These are phyloP conservation scores for Bolboschoenoplectus hybrid DNA, from an alignment of 202 grass and related monocot species.

Conservation along the genomic window DNA sequence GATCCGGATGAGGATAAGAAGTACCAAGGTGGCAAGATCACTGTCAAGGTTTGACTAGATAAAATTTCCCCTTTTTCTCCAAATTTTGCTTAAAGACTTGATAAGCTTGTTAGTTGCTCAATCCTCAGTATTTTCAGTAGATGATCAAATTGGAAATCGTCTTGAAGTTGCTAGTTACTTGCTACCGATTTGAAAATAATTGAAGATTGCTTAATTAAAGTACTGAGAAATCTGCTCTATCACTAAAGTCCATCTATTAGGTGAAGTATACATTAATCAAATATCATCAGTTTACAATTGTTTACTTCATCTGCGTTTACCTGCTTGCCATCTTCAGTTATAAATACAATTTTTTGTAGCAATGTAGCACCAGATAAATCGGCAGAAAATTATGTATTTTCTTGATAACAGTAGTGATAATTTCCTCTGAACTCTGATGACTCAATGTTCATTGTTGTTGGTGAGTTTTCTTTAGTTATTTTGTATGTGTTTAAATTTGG, in stretches of 20 bases:
- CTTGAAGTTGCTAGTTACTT: background rate
- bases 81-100: background rate
- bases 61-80: background rate
- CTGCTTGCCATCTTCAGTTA: background rate
- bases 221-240: background rate
- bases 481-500: background rate
- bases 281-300: background rate
- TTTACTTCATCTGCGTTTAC: background rate
- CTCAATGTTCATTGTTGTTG: conserved; percentile 6
- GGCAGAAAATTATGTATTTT: background rate
- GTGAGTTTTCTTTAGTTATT: background rate
- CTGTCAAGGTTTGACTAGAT: conserved; percentile 62
- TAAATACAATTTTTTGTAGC: background rate
- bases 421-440: background rate
- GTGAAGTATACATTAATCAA: background rate
- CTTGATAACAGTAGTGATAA: background rate
- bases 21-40: conserved; percentile 70
- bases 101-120: conserved; percentile 7
- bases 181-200: background rate
- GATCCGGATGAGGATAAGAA: conserved; percentile 86
- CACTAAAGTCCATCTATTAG: background rate
- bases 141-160: background rate
- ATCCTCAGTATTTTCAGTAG: background rate
- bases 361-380: background rate
- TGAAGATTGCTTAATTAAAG: background rate